Percentiles rank a stretch among this genome's conserved stretches.
phyloP scores from a whole-genome alignment of 257 asterid genomes.

The Nicotiana undulata region DNA sequence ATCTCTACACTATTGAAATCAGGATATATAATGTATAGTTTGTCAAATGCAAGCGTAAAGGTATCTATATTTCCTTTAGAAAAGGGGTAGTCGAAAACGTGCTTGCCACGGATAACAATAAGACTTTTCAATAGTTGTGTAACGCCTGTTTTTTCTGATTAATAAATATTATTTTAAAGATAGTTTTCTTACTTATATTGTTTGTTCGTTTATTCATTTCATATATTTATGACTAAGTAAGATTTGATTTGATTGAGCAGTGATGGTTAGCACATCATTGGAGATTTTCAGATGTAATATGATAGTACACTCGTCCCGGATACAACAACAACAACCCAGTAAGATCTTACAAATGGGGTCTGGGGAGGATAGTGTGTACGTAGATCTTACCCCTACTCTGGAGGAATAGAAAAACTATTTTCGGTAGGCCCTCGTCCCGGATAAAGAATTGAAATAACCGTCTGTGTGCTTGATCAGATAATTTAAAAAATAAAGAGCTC shows the following conservation, averaged over 20 bases:
- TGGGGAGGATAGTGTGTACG: no score
- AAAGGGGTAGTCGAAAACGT: neutral
- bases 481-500: no score
- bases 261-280: neutral
- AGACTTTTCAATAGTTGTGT: neutral
- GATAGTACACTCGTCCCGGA: neutral
- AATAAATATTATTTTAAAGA: neutral
- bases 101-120: neutral
- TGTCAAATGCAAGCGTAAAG: neutral
- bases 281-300: neutral
- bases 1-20: neutral
- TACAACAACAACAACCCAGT: no score
- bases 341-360: no score
- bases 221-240: neutral
- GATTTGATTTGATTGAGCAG: neutral
- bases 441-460: neutral
- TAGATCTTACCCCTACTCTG: no score
- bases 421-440: neutral
- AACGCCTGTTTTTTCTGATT: neutral
- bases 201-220: neutral
- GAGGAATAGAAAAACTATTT: no score
- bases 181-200: neutral
- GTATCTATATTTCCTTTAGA: neutral
- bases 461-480: no score
- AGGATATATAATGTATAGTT: neutral